phyloP scores from a whole-genome alignment of 305 asterid species.

The Ajuga reptans region DNA sequence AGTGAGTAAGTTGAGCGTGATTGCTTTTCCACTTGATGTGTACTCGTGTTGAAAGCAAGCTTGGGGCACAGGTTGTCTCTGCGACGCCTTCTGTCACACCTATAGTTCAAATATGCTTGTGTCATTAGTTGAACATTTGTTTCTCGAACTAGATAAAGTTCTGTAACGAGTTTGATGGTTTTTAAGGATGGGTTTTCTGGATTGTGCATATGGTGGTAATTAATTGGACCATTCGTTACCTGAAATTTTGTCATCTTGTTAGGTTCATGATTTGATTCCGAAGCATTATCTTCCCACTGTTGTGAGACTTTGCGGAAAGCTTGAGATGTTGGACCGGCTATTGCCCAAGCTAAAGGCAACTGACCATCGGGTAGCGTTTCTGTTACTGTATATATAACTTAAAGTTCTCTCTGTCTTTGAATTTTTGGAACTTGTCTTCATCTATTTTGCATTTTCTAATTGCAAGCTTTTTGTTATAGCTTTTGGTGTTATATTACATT shows the following conservation, averaged over 20 bases:
- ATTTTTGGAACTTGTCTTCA: neutral
- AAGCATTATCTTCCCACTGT: conserved; percentile 81
- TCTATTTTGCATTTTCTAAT: conserved; percentile 6
- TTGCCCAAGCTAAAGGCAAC: conserved; percentile 96
- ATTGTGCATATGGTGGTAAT: neutral
- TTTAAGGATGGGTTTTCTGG: neutral
- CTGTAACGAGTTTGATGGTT: neutral
- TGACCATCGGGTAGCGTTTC: conserved; percentile 77
- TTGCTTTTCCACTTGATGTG: neutral
- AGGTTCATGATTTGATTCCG: conserved; percentile 91
- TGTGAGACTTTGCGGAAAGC: conserved; percentile 97
- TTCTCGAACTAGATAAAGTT: neutral
- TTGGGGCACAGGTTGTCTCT: conserved; percentile 10
- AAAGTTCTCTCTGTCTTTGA: conserved; percentile 7
- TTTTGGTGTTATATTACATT: conserved; percentile 1
- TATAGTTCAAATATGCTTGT: neutral
- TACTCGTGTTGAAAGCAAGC: neutral
- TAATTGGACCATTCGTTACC: neutral
- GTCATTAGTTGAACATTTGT: neutral
- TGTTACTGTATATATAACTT: conserved; percentile 11
- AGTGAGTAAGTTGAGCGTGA: conserved; percentile 1
- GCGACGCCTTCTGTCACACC: conserved; percentile 1
- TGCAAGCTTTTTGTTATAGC: conserved; percentile 9
- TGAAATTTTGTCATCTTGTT: conserved; percentile 15
- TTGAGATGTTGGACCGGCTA: conserved; percentile 94